Base-by-base conservation (phyloP, 2,329 filamentous ascomycete genomes). In the Purpureocillium lavendulum region DNA sequence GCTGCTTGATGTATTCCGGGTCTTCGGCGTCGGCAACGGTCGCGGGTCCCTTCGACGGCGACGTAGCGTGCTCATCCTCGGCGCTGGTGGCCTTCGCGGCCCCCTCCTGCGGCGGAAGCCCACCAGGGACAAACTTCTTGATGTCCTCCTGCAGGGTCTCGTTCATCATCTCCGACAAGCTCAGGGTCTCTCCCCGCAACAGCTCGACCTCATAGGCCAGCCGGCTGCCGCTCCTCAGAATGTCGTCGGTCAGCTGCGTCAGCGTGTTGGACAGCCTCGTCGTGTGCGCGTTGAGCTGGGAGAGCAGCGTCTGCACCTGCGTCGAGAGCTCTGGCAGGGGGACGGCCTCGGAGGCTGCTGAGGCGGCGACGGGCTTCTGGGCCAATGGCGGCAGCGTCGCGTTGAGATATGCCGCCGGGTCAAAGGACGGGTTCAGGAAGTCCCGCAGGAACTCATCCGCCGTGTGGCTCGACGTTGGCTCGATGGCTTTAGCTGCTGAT, bases 171-270 rank as follows among this genome's bases (percentile, higher is more conserved):
- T 96, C 89, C 1, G 81, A 80, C 29, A 96, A 67, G n/a, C 84
- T 75, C 35, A 88, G 65, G 3, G 87, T 84, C 62, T 96, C 89
- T 46, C 89, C 89, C n/a, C 88, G 78, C 36, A 97, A 63, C 14
- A 97, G 75, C 61, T 97, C 90, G 15, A 97, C 90, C 62, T 97
- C 87, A 56, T 98, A 98, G 15, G 89, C 87, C 41, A 98, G 67
- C 4, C 90, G 76, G 47, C 86, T 87, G 18, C 89, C 87, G 53
- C 87, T 89, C 41, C 92, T 78, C 45, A 98, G 64, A 46, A 98
- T 97, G 50, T 97, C 92, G 60, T 98, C 90, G 10, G 92, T 96
- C 43, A 97, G 70, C 54, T 90, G 82, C 26, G 88, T 95, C 42
- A 98, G 72, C 34, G 81, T 85, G 39, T 74, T 80, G 12, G 88